Evolutionary conservation across 2,329 filamentous ascomycete genomes (phyloP), one percentile per base, ranked within the genome.

Genomic region (Claviceps paspali): DNA sequence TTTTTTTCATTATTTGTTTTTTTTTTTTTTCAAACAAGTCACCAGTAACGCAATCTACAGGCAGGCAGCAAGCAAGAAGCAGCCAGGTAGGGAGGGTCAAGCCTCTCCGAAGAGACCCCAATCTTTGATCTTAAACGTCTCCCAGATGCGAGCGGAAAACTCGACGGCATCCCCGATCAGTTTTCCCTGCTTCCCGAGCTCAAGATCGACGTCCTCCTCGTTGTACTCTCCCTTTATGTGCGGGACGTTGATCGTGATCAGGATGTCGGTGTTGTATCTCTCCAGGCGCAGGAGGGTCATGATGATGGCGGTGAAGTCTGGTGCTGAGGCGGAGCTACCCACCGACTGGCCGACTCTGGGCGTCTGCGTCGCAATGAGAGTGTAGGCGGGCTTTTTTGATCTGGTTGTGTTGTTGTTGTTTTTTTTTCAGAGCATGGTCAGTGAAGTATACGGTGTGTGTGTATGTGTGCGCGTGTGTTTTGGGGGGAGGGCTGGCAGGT

Each of bases 161-260:
- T 83, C 79, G 27, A 79, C 70, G 5, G 70, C 71, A 48, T 79
- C 69, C 36, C 77, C 79, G 49, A 83, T 77, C 45, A 82, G 60
- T 55, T 74, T 68, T 4, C 78, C 81, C 50, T 71, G 69, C 52
- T 71, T 76, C 12, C 76, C 76, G 39, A 75, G 58, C 51, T 75
- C 68, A 39, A 78, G 59, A 51, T 83, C 74, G 12, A 88, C 73
- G 23, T 84, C 77, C 7, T 79, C 77, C 55, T 77, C 73, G 48
- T 77, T 67, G 53, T 85, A 85, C 55, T 82, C 74, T 43, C 79
- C 78, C 47, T 73, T 68, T 47, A 85, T 79, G 52, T 91, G 80
- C 21, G 87, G 88, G 33, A 93, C 82, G 58, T 94, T 95, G 52
- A 94, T 74, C 29, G 82, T 82, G 43, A 94, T 75, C 33, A 94